Evolutionary conservation across 1,284 basidiomycete genomes (phyloP), one percentile per base, ranked within the genome.

Genomic region (Ganoderma multipileum): DNA sequence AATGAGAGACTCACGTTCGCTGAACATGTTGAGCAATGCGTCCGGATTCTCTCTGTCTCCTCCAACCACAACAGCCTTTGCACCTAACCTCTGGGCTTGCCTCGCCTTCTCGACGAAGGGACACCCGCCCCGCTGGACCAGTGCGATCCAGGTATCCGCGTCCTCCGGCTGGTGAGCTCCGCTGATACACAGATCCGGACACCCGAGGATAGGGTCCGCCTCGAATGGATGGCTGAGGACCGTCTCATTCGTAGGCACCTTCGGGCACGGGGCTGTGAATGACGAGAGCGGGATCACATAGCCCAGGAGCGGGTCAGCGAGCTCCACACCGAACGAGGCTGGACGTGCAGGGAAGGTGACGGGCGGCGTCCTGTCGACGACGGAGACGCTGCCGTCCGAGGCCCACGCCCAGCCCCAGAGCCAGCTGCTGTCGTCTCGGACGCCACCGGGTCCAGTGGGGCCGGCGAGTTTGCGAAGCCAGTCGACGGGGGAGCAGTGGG

Each of bases 1-100:
- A 26, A 52, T 36, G 36, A 16, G n/a, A 16, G 2, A 78, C 86
- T 64, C 73, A 93, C 92, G 90, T 79, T 93, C 93, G 78, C 92
- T 94, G 80, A 92, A 96, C 95, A 97, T 96, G 70, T 94, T 96
- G 54, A 96, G 87, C 69, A 96, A 83, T n/a, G 87, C 86, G 75
- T 95, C 92, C 20, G 94, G 89, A 74, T 87, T 86, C 4, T 92
- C 89, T 75, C 91, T 86, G 73, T 91, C 86, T 61, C 96, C 95
- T 55, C 95, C 96, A 1, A 98, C 94, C n/a, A 97, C 89, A 33
- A 96, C 91, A 1, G 91, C 95, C 71, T 85, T 87, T 0, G 95
- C 95, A n/a, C 95, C 95, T 14, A 95, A 82, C 54, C 86, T 83
- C 78, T 96, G 94, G 0, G 95, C 94, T 75, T 94, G 90, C 61